These are phyloP conservation scores for Miscanthus lutarioriparius DNA, from an alignment of 176 grass and related monocot species.

Conservation along the genomic window DNA sequence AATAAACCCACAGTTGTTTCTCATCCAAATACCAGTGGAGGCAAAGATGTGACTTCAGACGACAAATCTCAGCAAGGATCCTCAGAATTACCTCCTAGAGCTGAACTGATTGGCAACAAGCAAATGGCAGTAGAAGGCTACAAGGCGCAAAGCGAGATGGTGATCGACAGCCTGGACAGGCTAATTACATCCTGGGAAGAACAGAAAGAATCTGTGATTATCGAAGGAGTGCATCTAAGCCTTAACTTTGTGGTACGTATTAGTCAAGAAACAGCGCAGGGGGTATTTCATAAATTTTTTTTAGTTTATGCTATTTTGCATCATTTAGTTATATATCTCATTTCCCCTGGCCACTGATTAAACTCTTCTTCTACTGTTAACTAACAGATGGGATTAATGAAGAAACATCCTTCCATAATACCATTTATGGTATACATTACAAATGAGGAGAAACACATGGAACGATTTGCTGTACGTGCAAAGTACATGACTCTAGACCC, in stretches of 20 bases:
- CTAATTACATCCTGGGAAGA: conserved; percentile 97
- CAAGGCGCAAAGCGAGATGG: conserved; percentile 97
- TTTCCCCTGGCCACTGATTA: conserved; percentile 31
- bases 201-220: conserved; percentile 88
- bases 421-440: conserved; percentile 97
- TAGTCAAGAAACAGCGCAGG: background rate
- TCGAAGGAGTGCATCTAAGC: conserved; percentile 98
- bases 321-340: conserved; percentile 21
- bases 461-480: conserved; percentile 90
- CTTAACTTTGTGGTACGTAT: conserved; percentile 92
- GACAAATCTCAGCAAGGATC: conserved; percentile 43
- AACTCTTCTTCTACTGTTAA: conserved; percentile 22
- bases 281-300: conserved; percentile 12
- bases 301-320: conserved; percentile 17
- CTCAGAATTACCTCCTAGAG: conserved; percentile 42
- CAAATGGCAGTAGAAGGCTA: conserved; percentile 94
- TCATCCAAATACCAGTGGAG: conserved; percentile 36
- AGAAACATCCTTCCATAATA: conserved; percentile 96
- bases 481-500: conserved; percentile 98
- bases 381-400: conserved; percentile 97
- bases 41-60: conserved; percentile 45
- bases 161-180: conserved; percentile 89
- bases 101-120: conserved; percentile 68
- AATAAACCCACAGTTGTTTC: conserved; percentile 63
- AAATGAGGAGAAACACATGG: conserved; percentile 95